A percentile compares a stretch with the other conserved stretches of the same genome.
These are phyloP conservation scores for Russula earlei DNA, from an alignment of 768 basidiomycete species.

Conservation along the genomic window DNA sequence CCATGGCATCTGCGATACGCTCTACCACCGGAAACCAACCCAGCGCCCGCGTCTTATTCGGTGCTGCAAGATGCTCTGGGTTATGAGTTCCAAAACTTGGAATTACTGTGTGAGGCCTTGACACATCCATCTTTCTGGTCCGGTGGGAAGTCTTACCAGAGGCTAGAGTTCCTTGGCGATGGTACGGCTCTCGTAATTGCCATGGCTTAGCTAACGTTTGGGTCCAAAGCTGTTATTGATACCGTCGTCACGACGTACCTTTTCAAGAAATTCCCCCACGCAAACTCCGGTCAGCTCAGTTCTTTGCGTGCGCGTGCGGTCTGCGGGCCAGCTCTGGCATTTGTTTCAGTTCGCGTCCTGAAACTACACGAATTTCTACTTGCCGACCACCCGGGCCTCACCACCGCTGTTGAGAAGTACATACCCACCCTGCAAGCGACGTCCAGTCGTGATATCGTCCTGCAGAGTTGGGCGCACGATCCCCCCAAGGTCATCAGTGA, in stretches of 20 bases:
- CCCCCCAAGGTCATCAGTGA: conserved; percentile 84
- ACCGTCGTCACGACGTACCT: conserved; percentile 65
- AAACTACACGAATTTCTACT: conserved; percentile 61
- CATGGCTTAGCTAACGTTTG: neutral
- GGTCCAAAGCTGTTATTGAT: conserved; percentile 50
- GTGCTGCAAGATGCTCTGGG: conserved; percentile 55
- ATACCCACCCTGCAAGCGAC: conserved; percentile 49
- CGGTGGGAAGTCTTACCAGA: conserved; percentile 62
- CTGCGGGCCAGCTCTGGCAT: conserved; percentile 65
- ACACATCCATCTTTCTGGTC: conserved; percentile 72
- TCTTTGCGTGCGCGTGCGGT: conserved; percentile 61
- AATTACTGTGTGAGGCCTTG: conserved; percentile 65
- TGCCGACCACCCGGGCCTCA: conserved; percentile 59
- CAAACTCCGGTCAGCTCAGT: conserved; percentile 70
- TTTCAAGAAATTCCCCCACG: conserved; percentile 55
- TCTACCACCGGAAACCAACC: conserved; percentile 25
- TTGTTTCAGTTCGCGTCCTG: conserved; percentile 54
- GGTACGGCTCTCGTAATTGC: conserved; percentile 38
- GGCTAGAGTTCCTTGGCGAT: conserved; percentile 85
- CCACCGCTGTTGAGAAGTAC: conserved; percentile 49
- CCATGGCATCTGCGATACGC: conserved; percentile 60
- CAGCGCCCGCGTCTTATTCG: conserved; percentile 39
- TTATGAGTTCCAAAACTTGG: conserved; percentile 57
- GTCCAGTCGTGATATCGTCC: conserved; percentile 51
- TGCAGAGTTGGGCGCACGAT: conserved; percentile 69